Percentiles rank a stretch among this genome's conserved stretches.
These are phyloP conservation scores for Aspergillus hancockii DNA, from an alignment of 495 filamentous ascomycete species.

Conservation along the genomic window DNA sequence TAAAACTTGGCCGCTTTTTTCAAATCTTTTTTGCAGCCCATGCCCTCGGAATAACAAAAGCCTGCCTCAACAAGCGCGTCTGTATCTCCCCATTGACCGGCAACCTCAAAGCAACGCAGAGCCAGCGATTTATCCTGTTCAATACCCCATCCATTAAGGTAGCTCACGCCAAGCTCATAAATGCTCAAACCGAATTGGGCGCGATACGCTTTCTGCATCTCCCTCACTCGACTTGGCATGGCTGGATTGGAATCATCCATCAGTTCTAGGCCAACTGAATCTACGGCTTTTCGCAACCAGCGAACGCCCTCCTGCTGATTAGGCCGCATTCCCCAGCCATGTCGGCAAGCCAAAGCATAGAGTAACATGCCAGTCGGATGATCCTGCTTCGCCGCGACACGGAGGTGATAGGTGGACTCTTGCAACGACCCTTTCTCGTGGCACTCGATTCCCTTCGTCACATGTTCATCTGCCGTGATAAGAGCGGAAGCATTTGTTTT, in stretches of 20 bases:
- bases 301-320: constrained; percentile 85
- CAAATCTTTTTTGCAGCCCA: constrained; percentile 91
- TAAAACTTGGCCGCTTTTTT: constrained; percentile 94
- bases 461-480: constrained; percentile 80
- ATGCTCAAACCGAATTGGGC: constrained; percentile 93
- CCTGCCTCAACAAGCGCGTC: constrained; percentile 89
- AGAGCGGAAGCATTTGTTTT: constrained; percentile 46
- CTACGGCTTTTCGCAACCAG: constrained; percentile 88
- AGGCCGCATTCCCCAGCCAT: constrained; percentile 95
- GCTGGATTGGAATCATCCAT: constrained; percentile 70
- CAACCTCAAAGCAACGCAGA: constrained; percentile 92
- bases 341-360: constrained; percentile 93
- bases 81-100: constrained; percentile 93
- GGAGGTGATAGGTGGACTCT: constrained; percentile 93
- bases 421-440: constrained; percentile 84
- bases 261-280: constrained; percentile 79
- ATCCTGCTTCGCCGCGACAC: constrained; percentile 80
- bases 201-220: constrained; percentile 73
- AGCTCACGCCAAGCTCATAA: constrained; percentile 94
- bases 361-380: constrained; percentile 93
- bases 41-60: constrained; percentile 82
- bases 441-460: constrained; percentile 80
- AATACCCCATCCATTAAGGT: constrained; percentile 97
- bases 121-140: constrained; percentile 88
- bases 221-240: constrained; percentile 63